These are phyloP conservation scores for Diversispora eburnea DNA, from an alignment of 192 early-diverging fungal genomes.

Conservation along the genomic window DNA sequence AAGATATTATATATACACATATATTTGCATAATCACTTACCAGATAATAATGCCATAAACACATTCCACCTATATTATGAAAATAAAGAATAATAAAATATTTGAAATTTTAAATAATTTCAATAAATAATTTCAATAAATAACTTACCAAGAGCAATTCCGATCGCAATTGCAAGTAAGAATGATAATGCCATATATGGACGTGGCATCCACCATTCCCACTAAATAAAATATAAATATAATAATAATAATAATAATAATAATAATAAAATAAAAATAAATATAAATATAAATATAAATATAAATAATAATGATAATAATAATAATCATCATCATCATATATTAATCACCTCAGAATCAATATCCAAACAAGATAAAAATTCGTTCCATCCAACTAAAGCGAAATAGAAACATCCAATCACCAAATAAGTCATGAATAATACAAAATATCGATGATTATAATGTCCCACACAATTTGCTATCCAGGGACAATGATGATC, in stretches of 20 bases:
- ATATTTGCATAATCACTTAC: constrained; percentile 31
- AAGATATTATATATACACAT: not conserved
- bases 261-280: not conserved
- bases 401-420: constrained; percentile 47
- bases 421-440: constrained; percentile 65
- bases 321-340: not conserved
- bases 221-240: constrained; percentile 30
- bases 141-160: constrained; percentile 41
- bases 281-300: not conserved
- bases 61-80: constrained; percentile 41
- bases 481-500: constrained; percentile 85
- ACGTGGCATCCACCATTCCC: constrained; percentile 54
- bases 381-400: constrained; percentile 39
- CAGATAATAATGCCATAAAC: constrained; percentile 57
- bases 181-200: constrained; percentile 48
- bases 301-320: not conserved
- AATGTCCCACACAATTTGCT: constrained; percentile 75
- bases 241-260: not conserved
- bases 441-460: constrained; percentile 71
- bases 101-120: not conserved
- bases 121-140: not conserved
- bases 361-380: constrained; percentile 47
- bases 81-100: not conserved
- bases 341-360: constrained; percentile 37
- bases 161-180: constrained; percentile 53